Evolutionary conservation across 495 filamentous ascomycete genomes (phyloP).

Genomic region (Aspergillus bertholletiae): DNA sequence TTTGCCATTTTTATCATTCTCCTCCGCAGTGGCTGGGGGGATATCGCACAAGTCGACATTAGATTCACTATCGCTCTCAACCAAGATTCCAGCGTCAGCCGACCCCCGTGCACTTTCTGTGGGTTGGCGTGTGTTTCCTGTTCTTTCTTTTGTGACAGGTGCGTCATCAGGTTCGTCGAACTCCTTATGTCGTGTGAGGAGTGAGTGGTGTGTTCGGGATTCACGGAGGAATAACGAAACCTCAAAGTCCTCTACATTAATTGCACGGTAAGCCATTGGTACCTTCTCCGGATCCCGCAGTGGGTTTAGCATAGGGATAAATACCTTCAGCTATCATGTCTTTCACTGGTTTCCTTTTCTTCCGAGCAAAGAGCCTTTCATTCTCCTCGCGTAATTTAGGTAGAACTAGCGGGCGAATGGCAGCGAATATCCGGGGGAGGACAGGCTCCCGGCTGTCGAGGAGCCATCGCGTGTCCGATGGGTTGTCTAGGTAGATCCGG

Average conservation of each 20-base stretch:
- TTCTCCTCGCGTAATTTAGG: conserved; percentile 90
- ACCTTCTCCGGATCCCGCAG: not conserved
- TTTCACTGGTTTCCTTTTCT: conserved; percentile 75
- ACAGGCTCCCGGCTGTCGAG: conserved; percentile 63
- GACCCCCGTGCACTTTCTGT: conserved; percentile 45
- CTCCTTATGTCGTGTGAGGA: conserved; percentile 79
- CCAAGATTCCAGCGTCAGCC: conserved; percentile 34
- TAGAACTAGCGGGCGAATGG: conserved; percentile 77
- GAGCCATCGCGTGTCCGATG: conserved; percentile 80
- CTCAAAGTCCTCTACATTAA: conserved; percentile 79
- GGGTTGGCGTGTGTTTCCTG: not conserved
- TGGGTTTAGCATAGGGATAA: conserved; percentile 2
- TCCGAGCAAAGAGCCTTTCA: conserved; percentile 51
- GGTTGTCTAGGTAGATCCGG: conserved; percentile 91
- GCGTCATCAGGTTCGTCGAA: conserved; percentile 53
- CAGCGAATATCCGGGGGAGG: conserved; percentile 75
- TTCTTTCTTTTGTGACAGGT: not conserved
- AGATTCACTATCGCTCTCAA: conserved; percentile 39
- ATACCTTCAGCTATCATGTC: conserved; percentile 82
- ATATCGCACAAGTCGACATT: conserved; percentile 35
- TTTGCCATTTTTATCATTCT: conserved; percentile 1
- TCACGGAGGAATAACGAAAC: conserved; percentile 91
- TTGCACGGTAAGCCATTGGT: not conserved
- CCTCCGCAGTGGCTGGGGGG: conserved; percentile 24
- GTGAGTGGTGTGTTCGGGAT: conserved; percentile 78